Evolutionary conservation across 2,329 filamentous ascomycete genomes (phyloP).

Genomic region (Cytospora paraplurivora): DNA sequence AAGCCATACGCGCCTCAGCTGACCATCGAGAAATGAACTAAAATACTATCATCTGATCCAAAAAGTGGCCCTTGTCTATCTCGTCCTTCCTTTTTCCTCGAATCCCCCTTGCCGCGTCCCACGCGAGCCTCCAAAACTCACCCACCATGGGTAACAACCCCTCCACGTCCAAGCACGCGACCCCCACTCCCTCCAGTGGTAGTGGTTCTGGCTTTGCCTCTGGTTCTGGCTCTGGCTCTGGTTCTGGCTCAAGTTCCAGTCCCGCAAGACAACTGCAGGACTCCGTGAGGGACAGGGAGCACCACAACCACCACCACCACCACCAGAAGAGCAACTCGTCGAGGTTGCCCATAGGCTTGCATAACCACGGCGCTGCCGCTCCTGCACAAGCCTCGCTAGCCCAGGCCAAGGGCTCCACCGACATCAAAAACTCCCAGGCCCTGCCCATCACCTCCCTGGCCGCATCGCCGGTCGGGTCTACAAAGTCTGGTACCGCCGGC

Average conservation of each 20-base stretch:
- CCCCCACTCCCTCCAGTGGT: conserved; percentile 33
- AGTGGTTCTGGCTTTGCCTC: not conserved
- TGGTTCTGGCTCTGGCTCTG: too few relatives aligned
- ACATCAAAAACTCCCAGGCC: conserved; percentile 48
- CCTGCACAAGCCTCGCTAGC: conserved; percentile 64
- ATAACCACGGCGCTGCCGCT: conserved; percentile 58
- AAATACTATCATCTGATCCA: conserved; percentile 24
- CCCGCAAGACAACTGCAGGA: conserved; percentile 30
- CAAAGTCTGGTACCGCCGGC: conserved; percentile 28
- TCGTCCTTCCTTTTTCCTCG: conserved; percentile 15
- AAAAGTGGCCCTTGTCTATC: conserved; percentile 24
- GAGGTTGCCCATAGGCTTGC: conserved; percentile 58
- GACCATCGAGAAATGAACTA: conserved; percentile 19
- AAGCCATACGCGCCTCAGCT: conserved; percentile 13
- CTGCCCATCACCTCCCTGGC: conserved; percentile 53
- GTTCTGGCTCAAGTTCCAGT: conserved; percentile 8
- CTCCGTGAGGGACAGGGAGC: conserved; percentile 17
- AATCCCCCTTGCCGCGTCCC: conserved; percentile 20
- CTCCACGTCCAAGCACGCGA: conserved; percentile 32
- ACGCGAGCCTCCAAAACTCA: conserved; percentile 18
- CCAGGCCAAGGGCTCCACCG: conserved; percentile 60
- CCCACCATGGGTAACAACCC: conserved; percentile 26
- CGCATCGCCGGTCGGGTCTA: conserved; percentile 43
- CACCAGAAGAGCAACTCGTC: conserved; percentile 44
- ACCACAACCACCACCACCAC: conserved; percentile 30